Evolutionary conservation across 768 basidiomycete genomes (phyloP).

Genomic region (Filobasidium floriforme): DNA sequence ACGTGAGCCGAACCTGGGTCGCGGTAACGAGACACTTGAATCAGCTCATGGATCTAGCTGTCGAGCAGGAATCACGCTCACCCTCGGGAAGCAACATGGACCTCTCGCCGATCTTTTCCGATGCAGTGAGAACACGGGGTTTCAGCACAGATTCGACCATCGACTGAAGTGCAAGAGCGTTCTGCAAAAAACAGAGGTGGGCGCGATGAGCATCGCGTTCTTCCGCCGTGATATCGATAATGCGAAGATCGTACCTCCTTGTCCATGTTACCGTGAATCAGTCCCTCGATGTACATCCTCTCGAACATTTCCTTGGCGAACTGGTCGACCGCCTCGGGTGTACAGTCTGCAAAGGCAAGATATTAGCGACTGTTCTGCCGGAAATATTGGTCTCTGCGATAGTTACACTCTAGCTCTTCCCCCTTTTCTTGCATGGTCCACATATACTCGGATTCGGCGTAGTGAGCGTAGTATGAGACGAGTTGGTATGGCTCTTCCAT

Average conservation of each 20-base stretch:
- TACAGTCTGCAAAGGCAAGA: conserved; percentile 53
- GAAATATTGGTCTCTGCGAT: background rate
- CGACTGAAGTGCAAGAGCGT: conserved; percentile 65
- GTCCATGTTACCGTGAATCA: conserved; percentile 76
- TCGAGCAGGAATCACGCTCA: conserved; percentile 37
- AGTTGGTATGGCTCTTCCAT: conserved; percentile 73
- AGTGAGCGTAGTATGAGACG: conserved; percentile 66
- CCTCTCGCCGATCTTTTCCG: conserved; percentile 52
- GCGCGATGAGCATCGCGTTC: background rate
- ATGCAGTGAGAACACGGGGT: conserved; percentile 53
- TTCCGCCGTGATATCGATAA: background rate
- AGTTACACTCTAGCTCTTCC: conserved; percentile 63
- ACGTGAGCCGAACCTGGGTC: conserved; percentile 61
- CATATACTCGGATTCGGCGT: conserved; percentile 59
- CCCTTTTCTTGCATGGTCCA: conserved; percentile 75
- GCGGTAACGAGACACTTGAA: conserved; percentile 4
- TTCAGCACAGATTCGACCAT: conserved; percentile 62
- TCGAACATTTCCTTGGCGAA: conserved; percentile 59
- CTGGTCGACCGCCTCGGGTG: conserved; percentile 59
- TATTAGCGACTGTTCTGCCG: background rate
- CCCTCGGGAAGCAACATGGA: conserved; percentile 65
- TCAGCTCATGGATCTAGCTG: background rate
- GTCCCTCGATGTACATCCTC: conserved; percentile 60
- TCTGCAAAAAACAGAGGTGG: conserved; percentile 49
- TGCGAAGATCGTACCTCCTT: conserved; percentile 57